Percentiles rank a stretch among this genome's conserved stretches.
Evolutionary conservation across 345 rosid genomes (phyloP).

Genomic region (Heritiera littoralis): DNA sequence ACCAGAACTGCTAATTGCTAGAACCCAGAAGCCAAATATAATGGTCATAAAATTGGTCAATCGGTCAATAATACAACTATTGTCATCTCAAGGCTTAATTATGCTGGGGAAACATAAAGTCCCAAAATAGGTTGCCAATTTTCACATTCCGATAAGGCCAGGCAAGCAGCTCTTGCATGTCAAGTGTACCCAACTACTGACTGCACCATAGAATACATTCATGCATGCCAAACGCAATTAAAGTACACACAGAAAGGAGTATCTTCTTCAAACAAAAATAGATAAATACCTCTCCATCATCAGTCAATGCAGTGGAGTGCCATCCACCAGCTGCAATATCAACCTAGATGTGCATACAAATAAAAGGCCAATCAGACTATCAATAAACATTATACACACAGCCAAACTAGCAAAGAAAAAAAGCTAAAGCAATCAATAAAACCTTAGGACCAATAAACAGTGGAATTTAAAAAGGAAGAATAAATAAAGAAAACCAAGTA

Average conservation of each 20-base stretch:
- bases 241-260: slow-evolving; percentile 4
- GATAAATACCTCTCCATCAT: slow-evolving; percentile 70
- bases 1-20: not conserved
- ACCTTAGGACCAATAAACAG: not conserved
- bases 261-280: slow-evolving; percentile 12
- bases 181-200: not conserved
- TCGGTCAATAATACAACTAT: not conserved
- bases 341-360: slow-evolving; percentile 51
- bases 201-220: not conserved
- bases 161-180: not conserved
- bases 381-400: slow-evolving; percentile 16
- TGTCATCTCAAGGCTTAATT: slow-evolving; percentile 4
- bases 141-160: not conserved
- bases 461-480: not conserved
- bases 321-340: slow-evolving; percentile 99
- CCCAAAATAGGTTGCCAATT: not conserved
- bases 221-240: not conserved
- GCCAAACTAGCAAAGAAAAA: slow-evolving; percentile 1
- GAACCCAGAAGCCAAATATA: not conserved
- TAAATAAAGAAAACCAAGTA: slow-evolving; percentile 11
- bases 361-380: slow-evolving; percentile 15
- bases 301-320: slow-evolving; percentile 94
- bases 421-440: slow-evolving; percentile 10
- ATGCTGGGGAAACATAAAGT: not conserved
- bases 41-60: not conserved